phyloP scores from a whole-genome alignment of 1,284 basidiomycete species.

The Amylostereum areolatum region DNA sequence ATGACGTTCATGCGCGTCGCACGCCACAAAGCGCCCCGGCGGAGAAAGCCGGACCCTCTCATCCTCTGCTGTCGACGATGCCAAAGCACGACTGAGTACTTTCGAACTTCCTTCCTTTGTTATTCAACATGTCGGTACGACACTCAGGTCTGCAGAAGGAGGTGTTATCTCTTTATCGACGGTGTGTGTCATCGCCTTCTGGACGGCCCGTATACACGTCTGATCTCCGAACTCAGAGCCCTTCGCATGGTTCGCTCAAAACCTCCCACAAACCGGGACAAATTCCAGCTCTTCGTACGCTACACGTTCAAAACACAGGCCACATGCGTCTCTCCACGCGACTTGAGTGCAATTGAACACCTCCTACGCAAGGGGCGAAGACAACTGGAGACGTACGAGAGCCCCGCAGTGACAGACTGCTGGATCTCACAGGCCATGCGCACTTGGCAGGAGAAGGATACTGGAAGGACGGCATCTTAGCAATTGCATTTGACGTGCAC shows the following conservation, averaged over 20 bases:
- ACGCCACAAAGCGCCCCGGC: too few species aligned
- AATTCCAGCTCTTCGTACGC: slow-evolving; percentile 61
- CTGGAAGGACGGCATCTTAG: not conserved
- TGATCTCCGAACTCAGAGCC: slow-evolving; percentile 37
- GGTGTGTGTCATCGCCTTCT: slow-evolving; percentile 32
- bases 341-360: slow-evolving; percentile 67
- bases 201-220: not conserved
- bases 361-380: slow-evolving; percentile 57
- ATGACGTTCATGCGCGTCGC: too few species aligned
- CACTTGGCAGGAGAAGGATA: slow-evolving; percentile 42
- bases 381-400: slow-evolving; percentile 66
- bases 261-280: slow-evolving; percentile 47
- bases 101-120: too few species aligned
- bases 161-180: slow-evolving; percentile 65
- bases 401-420: slow-evolving; percentile 60
- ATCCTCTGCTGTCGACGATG: too few species aligned
- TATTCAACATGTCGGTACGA: slow-evolving; percentile 7
- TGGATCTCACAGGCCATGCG: slow-evolving; percentile 64
- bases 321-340: slow-evolving; percentile 49
- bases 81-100: too few species aligned
- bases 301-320: slow-evolving; percentile 65
- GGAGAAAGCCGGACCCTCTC: too few species aligned
- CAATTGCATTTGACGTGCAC: too few species aligned
- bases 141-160: slow-evolving; percentile 66
- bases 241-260: slow-evolving; percentile 69